Evolutionary conservation across 176 grass and related monocot species (phyloP).

Genomic region (Eleusine coracana): DNA sequence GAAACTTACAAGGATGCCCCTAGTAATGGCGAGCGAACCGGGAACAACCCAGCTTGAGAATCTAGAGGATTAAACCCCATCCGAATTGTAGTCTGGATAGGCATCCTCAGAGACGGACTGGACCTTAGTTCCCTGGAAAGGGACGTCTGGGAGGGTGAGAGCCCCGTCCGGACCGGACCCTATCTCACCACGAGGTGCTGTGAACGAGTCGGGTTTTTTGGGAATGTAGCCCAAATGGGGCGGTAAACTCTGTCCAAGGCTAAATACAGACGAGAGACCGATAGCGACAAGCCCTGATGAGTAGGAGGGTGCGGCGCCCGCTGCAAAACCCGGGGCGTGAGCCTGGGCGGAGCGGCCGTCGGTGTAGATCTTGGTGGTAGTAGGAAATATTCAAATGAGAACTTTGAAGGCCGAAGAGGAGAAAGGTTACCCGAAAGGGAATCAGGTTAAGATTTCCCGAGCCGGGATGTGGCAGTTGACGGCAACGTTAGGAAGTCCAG

Average conservation of each 20-base stretch:
- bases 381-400: conserved; percentile 81
- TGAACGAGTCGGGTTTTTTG: conserved; percentile 47
- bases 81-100: too few relatives aligned
- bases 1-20: too few relatives aligned
- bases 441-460: conserved; percentile 60
- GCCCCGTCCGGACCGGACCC: conserved; percentile 54
- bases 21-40: too few relatives aligned
- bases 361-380: conserved; percentile 75
- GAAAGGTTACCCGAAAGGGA: conserved; percentile 70
- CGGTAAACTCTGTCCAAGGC: too few relatives aligned
- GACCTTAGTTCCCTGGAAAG: conserved; percentile 59
- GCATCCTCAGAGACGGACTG: too few relatives aligned
- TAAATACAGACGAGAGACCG: too few relatives aligned
- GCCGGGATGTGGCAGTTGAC: conserved; percentile 60
- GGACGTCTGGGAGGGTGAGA: conserved; percentile 57
- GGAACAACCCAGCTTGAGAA: too few relatives aligned
- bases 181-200: conserved; percentile 52
- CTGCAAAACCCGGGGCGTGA: conserved; percentile 60
- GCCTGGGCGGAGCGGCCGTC: conserved; percentile 61
- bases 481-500: conserved; percentile 62
- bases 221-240: too few relatives aligned
- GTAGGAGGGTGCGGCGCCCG: conserved; percentile 55
- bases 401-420: conserved; percentile 83
- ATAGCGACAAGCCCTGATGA: conserved; percentile 14
- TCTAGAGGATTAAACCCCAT: too few relatives aligned